Evolutionary conservation across 2,329 filamentous ascomycete species (phyloP).

Genomic region (Ophioceras dolichostomum): DNA sequence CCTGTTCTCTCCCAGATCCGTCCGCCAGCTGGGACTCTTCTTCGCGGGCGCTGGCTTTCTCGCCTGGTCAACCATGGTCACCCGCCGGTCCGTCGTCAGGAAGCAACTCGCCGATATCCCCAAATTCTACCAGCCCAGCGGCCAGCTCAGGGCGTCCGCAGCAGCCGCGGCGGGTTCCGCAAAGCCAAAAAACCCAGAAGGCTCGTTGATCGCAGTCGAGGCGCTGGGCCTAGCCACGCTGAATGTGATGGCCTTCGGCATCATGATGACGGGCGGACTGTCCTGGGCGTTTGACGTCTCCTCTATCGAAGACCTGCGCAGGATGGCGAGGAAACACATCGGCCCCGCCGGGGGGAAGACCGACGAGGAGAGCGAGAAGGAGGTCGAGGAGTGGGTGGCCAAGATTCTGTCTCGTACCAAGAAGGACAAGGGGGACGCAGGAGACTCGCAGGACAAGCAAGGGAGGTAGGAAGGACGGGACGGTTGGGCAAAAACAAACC

Average conservation of each 20-base stretch:
- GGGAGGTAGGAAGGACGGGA: too few species aligned
- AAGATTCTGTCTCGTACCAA: slow-evolving; percentile 30
- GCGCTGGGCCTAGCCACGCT: slow-evolving; percentile 79
- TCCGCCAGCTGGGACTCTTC: slow-evolving; percentile 57
- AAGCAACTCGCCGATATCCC: slow-evolving; percentile 52
- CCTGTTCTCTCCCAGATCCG: slow-evolving; percentile 33
- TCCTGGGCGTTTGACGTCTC: slow-evolving; percentile 71
- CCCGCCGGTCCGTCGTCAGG: slow-evolving; percentile 55
- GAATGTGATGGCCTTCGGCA: slow-evolving; percentile 64
- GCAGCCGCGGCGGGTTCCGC: slow-evolving; percentile 29
- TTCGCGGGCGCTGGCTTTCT: slow-evolving; percentile 67
- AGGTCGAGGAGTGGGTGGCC: slow-evolving; percentile 50
- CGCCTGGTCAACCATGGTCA: slow-evolving; percentile 56
- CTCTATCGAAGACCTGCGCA: slow-evolving; percentile 50
- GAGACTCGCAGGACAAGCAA: background rate
- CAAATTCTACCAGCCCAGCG: slow-evolving; percentile 54
- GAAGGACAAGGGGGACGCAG: background rate
- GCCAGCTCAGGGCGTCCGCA: slow-evolving; percentile 24
- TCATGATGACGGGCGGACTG: slow-evolving; percentile 62
- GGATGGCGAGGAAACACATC: slow-evolving; percentile 30
- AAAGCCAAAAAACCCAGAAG: slow-evolving; percentile 20
- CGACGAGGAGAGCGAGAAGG: slow-evolving; percentile 41
- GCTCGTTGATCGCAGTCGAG: slow-evolving; percentile 63
- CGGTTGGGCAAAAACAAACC: too few species aligned
- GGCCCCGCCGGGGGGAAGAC: slow-evolving; percentile 14